Evolutionary conservation across 805 yeast genomes (phyloP), one percentile per base, ranked within the genome.

Genomic region (Saccharomycopsis fermentans): DNA sequence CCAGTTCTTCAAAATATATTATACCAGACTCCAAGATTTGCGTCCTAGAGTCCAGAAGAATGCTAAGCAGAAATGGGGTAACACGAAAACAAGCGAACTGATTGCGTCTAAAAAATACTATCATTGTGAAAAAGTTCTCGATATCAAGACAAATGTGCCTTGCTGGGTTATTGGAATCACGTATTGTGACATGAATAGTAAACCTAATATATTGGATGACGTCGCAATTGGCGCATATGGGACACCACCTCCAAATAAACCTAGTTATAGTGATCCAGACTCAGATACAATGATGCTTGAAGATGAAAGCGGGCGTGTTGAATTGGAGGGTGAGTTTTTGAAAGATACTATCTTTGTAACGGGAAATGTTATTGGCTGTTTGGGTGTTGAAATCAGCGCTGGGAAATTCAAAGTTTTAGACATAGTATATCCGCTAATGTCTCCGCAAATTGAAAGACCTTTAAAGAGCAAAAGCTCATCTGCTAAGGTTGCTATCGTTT

Each of bases 281-380:
- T 72, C 73, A 5, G 88, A 84, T 66, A 80, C 77, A 63, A 67
- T 87, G 29, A 82, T 84, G 84, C 69, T 94, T 37, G 98, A 94
- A 69, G 99, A 94, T 71, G 97, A 90, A 66, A 83, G 90, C 58
- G 99, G 99, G 2, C 76, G 99, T 55, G 84, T 96, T 6, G 69
- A 82, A 35, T 71, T 94, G 24, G 83, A 81, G 54, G 81, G 81
- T 52, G 77, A 79, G 17, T 70, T 84, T 35, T 76, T 87, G 50
- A 73, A 74, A 55, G 67, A 70, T 6, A 74, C 80, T 19, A 78
- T 85, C 2, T 74, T 92, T 27, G 96, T 91, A 0, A 94, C 97
- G 0, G 99, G 99, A 3, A 79, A 83, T n/a, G 85, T 91, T 0
- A 81, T 90, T 6, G 98, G 92, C 0, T 79, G 90, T 0, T 69